Base-by-base conservation (phyloP, 192 early-diverging fungal genomes). In the Dissophora globulifera region DNA sequence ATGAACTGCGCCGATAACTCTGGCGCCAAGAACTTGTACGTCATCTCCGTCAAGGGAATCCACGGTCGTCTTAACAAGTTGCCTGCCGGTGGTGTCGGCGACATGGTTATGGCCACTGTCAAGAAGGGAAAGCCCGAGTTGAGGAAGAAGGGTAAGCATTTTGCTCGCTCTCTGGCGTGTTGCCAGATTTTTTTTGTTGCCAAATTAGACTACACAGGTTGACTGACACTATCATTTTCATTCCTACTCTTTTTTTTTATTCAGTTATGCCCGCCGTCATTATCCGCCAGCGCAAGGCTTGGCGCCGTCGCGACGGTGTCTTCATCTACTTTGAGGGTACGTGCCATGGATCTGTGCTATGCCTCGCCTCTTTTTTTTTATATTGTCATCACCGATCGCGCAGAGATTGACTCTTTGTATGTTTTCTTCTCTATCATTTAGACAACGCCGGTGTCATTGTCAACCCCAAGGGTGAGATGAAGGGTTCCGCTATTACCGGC, bases 1-100 rank as follows among this genome's bases (percentile, higher is more conserved):
- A 98, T 98, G 91, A 99, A 99, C 90, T 98, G 97, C 83, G 98
- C 98, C 62, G 98, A 99, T 85, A 99, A 99, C 95, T 98, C 96
- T 84, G 98, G 98, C 54, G 98, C 98, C 82, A 99, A 99, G 93
- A 99, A 99, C 93, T 89, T 99, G 69, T 97, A 98, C 92, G 90
- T 99, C 79, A 97, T 99, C 79, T 91, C 96, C 78, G 98, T 99
- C 80, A 89, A 89, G 79, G 94, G 95, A 62, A 94, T 98, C 79
- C 91, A 94, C 85, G 95, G 92, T 71, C 92, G 96, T 82, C 87
- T 99, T 40, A 97, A 95, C 92, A 89, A 96, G 84, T 89, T 99
- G 63, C 98, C 98, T 48, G 93, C 96, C 66, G 96, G 93, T 84
- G 95, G 94, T 87, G 93, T 93, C 70, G 98, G 98, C 84, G 98